phyloP scores from a whole-genome alignment of 2,329 filamentous ascomycete species.

The Drechslerella dactyloides region DNA sequence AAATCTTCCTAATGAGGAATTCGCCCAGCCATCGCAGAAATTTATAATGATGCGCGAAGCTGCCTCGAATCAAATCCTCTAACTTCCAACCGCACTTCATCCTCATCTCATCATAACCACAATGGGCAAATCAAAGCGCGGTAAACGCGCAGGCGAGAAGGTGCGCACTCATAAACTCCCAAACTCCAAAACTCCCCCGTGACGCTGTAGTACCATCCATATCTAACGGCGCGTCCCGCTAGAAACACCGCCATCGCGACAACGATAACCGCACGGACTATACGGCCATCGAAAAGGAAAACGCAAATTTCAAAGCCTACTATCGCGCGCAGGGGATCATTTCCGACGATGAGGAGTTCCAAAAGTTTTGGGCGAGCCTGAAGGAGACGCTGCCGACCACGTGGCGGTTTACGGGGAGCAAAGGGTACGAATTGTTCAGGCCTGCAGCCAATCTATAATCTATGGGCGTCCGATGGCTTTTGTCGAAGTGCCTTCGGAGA shows the following conservation, averaged over 20 bases:
- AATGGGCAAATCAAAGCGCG: constrained; percentile 27
- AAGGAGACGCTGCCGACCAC: constrained; percentile 90
- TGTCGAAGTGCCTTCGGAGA: too few species aligned
- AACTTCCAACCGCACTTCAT: neutral
- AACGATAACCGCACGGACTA: constrained; percentile 58
- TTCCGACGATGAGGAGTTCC: constrained; percentile 73
- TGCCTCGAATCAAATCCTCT: constrained; percentile 1
- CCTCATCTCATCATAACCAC: constrained; percentile 9
- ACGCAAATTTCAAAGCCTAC: constrained; percentile 83
- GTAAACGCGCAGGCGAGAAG: constrained; percentile 38
- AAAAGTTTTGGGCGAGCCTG: constrained; percentile 82
- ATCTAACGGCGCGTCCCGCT: neutral
- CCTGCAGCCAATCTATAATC: neutral
- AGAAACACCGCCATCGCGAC: constrained; percentile 34
- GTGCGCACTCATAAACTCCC: constrained; percentile 10
- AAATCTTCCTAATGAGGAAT: neutral
- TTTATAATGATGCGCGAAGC: neutral
- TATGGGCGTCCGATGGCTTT: neutral
- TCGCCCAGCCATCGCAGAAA: constrained; percentile 21
- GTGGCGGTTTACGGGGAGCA: constrained; percentile 95
- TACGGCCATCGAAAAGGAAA: constrained; percentile 73
- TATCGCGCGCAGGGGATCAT: constrained; percentile 81
- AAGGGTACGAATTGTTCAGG: constrained; percentile 67
- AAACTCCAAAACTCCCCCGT: too few species aligned
- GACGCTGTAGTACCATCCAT: neutral